phyloP scores from a whole-genome alignment of 2,329 filamentous ascomycete genomes.

The Penicillium digitatum region DNA sequence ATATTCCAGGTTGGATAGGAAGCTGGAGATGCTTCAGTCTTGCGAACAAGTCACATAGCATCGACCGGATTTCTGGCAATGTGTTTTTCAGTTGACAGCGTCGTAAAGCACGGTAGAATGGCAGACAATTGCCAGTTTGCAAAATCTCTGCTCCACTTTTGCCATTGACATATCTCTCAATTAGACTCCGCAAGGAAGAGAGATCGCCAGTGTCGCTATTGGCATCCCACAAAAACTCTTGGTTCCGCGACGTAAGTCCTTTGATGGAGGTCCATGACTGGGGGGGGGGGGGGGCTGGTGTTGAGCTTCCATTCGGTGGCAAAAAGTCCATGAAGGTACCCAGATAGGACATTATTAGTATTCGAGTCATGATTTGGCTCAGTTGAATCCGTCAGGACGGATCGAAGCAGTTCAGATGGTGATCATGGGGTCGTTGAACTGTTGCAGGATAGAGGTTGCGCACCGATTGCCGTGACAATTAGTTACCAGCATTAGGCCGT shows the following conservation, averaged over 20 bases:
- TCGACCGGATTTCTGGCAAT: slow-evolving; percentile 31
- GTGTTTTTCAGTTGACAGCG: slow-evolving; percentile 24
- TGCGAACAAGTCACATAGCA: slow-evolving; percentile 29
- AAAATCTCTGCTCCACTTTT: slow-evolving; percentile 4
- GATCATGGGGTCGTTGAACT: slow-evolving; percentile 7
- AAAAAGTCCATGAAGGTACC: slow-evolving; percentile 21
- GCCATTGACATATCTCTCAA: slow-evolving; percentile 26
- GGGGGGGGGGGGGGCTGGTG: slow-evolving; percentile 18
- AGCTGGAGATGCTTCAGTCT: slow-evolving; percentile 24
- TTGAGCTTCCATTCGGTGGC: slow-evolving; percentile 20
- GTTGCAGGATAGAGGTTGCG: not conserved
- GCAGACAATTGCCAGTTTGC: slow-evolving; percentile 3
- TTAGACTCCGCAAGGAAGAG: slow-evolving; percentile 19
- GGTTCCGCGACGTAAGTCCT: slow-evolving; percentile 1
- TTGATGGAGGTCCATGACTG: slow-evolving; percentile 24
- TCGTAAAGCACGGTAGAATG: slow-evolving; percentile 21
- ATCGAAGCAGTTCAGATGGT: slow-evolving; percentile 33
- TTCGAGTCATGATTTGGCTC: slow-evolving; percentile 2
- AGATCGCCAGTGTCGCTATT: slow-evolving; percentile 1
- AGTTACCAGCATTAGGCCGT: not conserved
- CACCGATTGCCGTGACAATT: not conserved
- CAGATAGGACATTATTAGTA: slow-evolving; percentile 8
- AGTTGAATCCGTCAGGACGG: slow-evolving; percentile 27
- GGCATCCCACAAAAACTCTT: not conserved
- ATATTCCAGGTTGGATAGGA: slow-evolving; percentile 10